A percentile compares a stretch with the other conserved stretches of the same genome.
Evolutionary conservation across 495 filamentous ascomycete genomes (phyloP).

Genomic region (Aspergillus cavernicola): DNA sequence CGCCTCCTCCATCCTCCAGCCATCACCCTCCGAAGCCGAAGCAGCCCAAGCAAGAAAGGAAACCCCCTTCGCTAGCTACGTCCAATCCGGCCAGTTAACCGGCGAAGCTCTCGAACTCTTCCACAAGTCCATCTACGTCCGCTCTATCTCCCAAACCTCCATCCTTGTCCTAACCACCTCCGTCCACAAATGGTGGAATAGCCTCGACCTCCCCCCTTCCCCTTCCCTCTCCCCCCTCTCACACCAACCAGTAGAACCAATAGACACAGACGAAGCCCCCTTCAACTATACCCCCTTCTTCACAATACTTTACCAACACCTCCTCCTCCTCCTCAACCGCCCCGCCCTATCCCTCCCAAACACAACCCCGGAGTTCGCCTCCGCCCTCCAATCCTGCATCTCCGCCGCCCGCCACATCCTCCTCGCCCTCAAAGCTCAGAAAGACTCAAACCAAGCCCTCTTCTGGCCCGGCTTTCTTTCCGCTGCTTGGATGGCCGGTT

Average conservation of each 20-base stretch:
- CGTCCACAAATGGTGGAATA: conserved; percentile 46
- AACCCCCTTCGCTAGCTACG: conserved; percentile 34
- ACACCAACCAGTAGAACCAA: background rate
- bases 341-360: conserved; percentile 35
- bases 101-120: conserved; percentile 39
- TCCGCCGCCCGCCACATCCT: conserved; percentile 36
- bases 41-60: conserved; percentile 19
- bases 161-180: conserved; percentile 38
- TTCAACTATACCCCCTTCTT: conserved; percentile 42
- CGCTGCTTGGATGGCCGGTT: conserved; percentile 40
- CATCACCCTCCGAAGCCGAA: background rate
- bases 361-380: conserved; percentile 35
- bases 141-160: conserved; percentile 32
- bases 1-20: background rate
- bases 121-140: conserved; percentile 39
- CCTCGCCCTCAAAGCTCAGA: conserved; percentile 29
- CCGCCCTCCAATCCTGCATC: conserved; percentile 40
- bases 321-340: conserved; percentile 62
- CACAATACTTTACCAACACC: conserved; percentile 62
- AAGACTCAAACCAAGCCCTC: conserved; percentile 26
- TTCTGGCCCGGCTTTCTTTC: conserved; percentile 42
- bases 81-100: conserved; percentile 38
- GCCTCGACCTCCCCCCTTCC: conserved; percentile 26
- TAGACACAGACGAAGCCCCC: conserved; percentile 14
- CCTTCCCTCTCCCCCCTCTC: background rate